Base-by-base conservation (phyloP, 371 early-diverging fungal species). In the Sporodiniella umbellata region DNA sequence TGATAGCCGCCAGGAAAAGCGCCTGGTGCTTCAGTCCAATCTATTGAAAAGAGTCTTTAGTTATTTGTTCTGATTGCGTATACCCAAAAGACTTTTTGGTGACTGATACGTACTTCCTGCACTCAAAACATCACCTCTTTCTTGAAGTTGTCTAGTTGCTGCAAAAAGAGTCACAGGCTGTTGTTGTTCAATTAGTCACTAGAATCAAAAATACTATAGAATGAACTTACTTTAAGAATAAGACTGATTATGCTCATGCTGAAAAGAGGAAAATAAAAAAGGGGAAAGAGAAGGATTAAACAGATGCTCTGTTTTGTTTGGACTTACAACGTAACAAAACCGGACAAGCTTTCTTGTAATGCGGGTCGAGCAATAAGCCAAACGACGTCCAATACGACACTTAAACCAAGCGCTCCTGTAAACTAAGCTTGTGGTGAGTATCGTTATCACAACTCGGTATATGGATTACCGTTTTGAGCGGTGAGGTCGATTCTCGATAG, bases 1-100 rank as follows among this genome's bases (percentile, higher is more conserved):
- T 75, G 68, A 53, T 75, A 75, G 12, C 66, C 70, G 24, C 75
- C 69, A n/a, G 76, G 72, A 54, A 75, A 75, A 8, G 70, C 63
- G 24, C 70, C 76, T 23, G 72, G 72, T 24, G 76, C 76, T 25
- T 75, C 70, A 18, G 72, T 54, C 76, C 76, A 75, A 24, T 56
- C 76, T 75, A 47, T 21, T 14, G 44, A 33, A 18, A 35, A 18
- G 11, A 14, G 21, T 30, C 8, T 18, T 18, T 15, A 0, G 7
- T 12, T 15, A 28, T 21, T n/a, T n/a, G n/a, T n/a, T n/a, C n/a
- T n/a, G n/a, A n/a, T n/a, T n/a, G n/a, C n/a, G n/a, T n/a, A n/a
- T n/a, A n/a, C n/a, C n/a, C n/a, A n/a, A n/a, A n/a, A n/a, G n/a
- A n/a, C n/a, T n/a, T n/a, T n/a, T n/a, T n/a, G n/a, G n/a, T n/a